A percentile compares a stretch with the other conserved stretches of the same genome.
Conservation (phyloP, 805 yeast species). For the Pichia exigua region DNA sequence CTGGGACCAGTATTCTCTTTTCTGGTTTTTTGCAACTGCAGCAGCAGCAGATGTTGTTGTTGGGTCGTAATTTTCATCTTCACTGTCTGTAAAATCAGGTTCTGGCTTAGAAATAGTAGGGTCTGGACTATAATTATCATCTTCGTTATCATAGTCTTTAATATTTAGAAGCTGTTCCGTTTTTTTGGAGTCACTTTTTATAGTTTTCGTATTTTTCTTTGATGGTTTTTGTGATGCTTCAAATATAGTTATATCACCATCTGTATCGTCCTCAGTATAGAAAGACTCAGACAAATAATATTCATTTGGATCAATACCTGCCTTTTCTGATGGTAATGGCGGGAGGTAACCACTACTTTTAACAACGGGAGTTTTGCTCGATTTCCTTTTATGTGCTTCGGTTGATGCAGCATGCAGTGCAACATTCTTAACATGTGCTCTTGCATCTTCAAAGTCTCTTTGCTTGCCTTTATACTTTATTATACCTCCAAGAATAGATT, state of each 20-base stretch:
- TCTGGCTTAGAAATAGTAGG: conserved; percentile 81
- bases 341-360: conserved; percentile 16
- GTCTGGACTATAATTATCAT: conserved; percentile 5
- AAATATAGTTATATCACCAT: conserved; percentile 14
- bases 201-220: background rate
- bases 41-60: conserved; percentile 45
- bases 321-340: conserved; percentile 30
- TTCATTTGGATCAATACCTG: conserved; percentile 33
- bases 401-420: conserved; percentile 35
- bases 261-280: conserved; percentile 24
- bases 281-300: conserved; percentile 32
- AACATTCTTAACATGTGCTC: conserved; percentile 52
- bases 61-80: conserved; percentile 1
- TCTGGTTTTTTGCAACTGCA: conserved; percentile 65
- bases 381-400: conserved; percentile 7
- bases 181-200: conserved; percentile 7
- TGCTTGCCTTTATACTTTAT: conserved; percentile 67
- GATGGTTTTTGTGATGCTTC: conserved; percentile 12
- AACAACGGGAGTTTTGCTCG: background rate
- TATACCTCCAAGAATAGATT: conserved; percentile 71
- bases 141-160: conserved; percentile 12
- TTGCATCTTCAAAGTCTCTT: conserved; percentile 72
- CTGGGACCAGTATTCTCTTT: conserved; percentile 48
- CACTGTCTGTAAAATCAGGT: conserved; percentile 42
- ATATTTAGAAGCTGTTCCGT: conserved; percentile 23